A percentile compares a stretch with the other conserved stretches of the same genome.
Conservation (phyloP, 305 asterid genomes). For the Solanum hybrid region DNA sequence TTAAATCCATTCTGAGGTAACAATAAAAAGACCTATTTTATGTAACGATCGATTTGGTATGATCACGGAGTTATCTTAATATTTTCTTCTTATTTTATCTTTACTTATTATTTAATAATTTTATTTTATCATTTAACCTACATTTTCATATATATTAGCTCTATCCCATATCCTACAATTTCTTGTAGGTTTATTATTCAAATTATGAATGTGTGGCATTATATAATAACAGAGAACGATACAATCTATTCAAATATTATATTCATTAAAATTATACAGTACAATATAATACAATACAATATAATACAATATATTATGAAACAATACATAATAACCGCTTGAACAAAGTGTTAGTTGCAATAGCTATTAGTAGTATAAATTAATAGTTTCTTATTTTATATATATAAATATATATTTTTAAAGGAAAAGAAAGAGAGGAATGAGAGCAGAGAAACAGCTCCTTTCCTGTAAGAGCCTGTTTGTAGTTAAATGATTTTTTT, state of each 20-base stretch:
- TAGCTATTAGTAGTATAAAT: not conserved
- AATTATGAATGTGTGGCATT: not conserved
- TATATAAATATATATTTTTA: no score
- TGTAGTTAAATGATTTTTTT: not conserved
- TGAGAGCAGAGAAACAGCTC: not conserved
- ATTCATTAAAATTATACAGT: no score
- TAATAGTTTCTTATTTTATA: not conserved
- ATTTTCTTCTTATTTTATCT: no score
- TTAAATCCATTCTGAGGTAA: no score
- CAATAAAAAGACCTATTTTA: no score
- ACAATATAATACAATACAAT: no score
- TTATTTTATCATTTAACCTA: not conserved
- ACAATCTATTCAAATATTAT: no score
- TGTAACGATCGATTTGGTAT: no score
- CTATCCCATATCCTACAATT: not conserved
- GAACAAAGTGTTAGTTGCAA: not conserved
- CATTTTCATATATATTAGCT: not conserved
- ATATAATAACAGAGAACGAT: not conserved
- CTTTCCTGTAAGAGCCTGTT: not conserved
- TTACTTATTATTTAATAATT: no score
- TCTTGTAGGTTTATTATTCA: not conserved
- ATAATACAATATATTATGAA: no score
- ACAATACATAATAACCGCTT: rapidly evolving
- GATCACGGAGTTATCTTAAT: not conserved
- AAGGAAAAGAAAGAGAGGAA: not conserved